Evolutionary conservation across 164 flowering plant genomes (phyloP), one percentile per base, ranked within the genome.

Genomic region (Macadamia integrifolia): DNA sequence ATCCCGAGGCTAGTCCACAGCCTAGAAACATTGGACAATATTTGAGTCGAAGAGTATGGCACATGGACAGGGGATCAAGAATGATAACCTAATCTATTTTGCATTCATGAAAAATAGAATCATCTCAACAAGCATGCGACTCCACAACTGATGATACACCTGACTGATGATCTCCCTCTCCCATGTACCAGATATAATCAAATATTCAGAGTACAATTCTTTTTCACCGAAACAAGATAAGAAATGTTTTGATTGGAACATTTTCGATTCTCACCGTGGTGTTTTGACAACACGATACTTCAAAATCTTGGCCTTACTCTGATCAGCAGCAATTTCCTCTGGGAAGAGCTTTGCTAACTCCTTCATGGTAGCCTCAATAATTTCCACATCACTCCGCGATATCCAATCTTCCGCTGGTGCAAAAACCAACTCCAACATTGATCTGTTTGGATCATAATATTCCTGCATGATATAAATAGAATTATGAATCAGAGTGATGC

Each of bases 361-460:
- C 71, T 76, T 79, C 97, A 94, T 88, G 30, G 99, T 92, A 66
- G 98, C 98, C 71, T 92, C 96, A 71, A 94, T 92, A 59, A 94
- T 94, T 42, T 92, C 99, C 2, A 82, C 70, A 75, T 94, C 94
- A 71, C 90, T 89, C 35, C 92, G 63, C n/a, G 92, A 82, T 32
- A 94, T 88, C 97, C 98, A 94, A 64, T 92, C 98, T 75, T 89
- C 92, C 48, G 98, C 99, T 44, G 99, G 99, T 42, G 99, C 99
- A 82, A 94, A 94, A 74, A 94, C 99, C 69, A 94, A 80, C 75
- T 94, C 98, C 81, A 94, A 76, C 98, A 94, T 94, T 58, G 99
- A 94, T 53, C 79, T 80, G 69, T 89, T 86, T 42, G 96, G 99
- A 69, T 88, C 78, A 56, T 90, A 92, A 78, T 94, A 94, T 77